Conservation (phyloP, 495 filamentous ascomycete genomes). For the Hypoxylon crocopeplum region DNA sequence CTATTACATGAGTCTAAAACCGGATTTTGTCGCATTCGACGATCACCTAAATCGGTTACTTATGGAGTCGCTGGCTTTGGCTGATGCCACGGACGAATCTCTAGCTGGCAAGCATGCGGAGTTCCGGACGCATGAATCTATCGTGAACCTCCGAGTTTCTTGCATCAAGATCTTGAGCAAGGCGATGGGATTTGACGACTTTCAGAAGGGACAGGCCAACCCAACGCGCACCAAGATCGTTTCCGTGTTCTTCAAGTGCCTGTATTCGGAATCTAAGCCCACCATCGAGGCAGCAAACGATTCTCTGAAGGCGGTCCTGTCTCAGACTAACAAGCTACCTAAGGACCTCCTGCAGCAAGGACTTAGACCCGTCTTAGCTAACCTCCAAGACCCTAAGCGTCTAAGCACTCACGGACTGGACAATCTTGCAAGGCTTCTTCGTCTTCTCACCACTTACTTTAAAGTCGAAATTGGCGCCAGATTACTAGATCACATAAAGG, state of each 20-base stretch:
- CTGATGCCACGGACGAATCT: slow-evolving; percentile 90
- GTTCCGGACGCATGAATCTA: slow-evolving; percentile 87
- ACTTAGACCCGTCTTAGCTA: slow-evolving; percentile 91
- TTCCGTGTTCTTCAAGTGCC: slow-evolving; percentile 94
- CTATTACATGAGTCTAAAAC: slow-evolving; percentile 85
- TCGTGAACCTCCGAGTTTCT: slow-evolving; percentile 89
- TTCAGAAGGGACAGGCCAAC: slow-evolving; percentile 68
- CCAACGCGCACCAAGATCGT: slow-evolving; percentile 85
- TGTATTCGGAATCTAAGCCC: slow-evolving; percentile 88
- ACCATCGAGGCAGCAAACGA: slow-evolving; percentile 95
- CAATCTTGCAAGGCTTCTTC: slow-evolving; percentile 85
- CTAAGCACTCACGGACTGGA: slow-evolving; percentile 89
- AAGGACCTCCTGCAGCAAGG: slow-evolving; percentile 96
- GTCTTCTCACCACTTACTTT: slow-evolving; percentile 95
- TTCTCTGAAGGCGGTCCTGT: slow-evolving; percentile 82
- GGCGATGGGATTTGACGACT: slow-evolving; percentile 91
- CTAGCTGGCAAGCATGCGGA: slow-evolving; percentile 84
- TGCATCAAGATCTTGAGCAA: slow-evolving; percentile 92
- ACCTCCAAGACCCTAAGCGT: slow-evolving; percentile 91
- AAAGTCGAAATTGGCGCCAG: slow-evolving; percentile 96
- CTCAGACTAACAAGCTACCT: slow-evolving; percentile 87
- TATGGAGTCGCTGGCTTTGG: slow-evolving; percentile 88
- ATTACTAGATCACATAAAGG: slow-evolving; percentile 89
- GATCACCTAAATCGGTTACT: slow-evolving; percentile 88
- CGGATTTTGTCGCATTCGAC: slow-evolving; percentile 87